Conservation (phyloP, 306 rosid genomes). For the Potentilla sterilis region DNA sequence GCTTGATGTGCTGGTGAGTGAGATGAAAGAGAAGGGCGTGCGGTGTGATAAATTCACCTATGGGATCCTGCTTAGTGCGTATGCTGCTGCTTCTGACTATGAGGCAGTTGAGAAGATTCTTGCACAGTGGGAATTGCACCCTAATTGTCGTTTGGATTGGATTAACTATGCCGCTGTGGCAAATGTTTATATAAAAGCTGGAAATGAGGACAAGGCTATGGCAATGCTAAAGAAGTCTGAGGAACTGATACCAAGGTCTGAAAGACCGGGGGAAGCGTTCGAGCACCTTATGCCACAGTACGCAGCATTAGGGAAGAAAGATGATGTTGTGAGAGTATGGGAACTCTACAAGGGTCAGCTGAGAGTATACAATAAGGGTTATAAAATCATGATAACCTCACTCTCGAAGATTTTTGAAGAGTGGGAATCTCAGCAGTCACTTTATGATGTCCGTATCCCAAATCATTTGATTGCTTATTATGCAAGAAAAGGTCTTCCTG, state of each 20-base stretch:
- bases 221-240: constrained; percentile 28
- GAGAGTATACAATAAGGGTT: constrained; percentile 17
- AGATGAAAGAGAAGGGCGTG: constrained; percentile 30
- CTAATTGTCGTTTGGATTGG: constrained; percentile 9
- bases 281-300: constrained; percentile 26
- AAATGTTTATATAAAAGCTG: constrained; percentile 19
- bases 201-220: constrained; percentile 24
- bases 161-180: constrained; percentile 15
- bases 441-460: constrained; percentile 24
- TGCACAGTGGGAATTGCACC: constrained; percentile 11
- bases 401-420: constrained; percentile 28
- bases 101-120: constrained; percentile 21
- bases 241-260: constrained; percentile 3
- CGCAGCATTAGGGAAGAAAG: constrained; percentile 31
- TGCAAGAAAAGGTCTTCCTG: constrained; percentile 26
- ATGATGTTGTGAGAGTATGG: constrained; percentile 29
- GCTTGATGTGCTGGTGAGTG: constrained; percentile 21
- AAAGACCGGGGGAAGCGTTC: constrained; percentile 6
- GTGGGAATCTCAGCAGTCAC: constrained; percentile 28
- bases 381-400: constrained; percentile 17
- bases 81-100: constrained; percentile 20
- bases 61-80: constrained; percentile 24
- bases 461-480: constrained; percentile 24
- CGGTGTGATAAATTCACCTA: constrained; percentile 8
- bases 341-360: constrained; percentile 14